Evolutionary conservation across 306 rosid species (phyloP).

Genomic region (Dryas alaskensis): DNA sequence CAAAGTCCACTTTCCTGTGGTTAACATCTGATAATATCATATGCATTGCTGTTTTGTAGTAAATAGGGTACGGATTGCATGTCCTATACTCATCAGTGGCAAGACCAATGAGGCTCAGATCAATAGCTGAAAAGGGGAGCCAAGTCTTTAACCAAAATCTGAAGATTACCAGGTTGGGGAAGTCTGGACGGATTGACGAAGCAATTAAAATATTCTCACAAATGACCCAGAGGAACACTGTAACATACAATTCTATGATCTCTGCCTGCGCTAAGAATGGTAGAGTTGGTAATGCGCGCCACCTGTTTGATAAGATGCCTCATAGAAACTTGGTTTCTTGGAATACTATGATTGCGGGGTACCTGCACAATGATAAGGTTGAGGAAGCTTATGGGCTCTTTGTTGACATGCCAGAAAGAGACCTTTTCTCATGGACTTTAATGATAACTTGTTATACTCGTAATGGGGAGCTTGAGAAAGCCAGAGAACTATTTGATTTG

Average conservation of each 20-base stretch:
- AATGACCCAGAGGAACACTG: conserved; percentile 54
- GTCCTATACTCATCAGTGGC: not conserved
- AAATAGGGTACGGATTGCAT: not conserved
- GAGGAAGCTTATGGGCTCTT: conserved; percentile 57
- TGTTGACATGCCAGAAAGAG: conserved; percentile 57
- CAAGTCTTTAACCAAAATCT: conserved; percentile 48
- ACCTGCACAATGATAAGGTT: conserved; percentile 52
- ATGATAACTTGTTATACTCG: conserved; percentile 71
- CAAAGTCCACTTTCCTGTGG: too few relatives aligned
- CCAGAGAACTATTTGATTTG: conserved; percentile 54
- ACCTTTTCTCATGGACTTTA: conserved; percentile 67
- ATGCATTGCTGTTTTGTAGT: too few relatives aligned
- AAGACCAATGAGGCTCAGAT: conserved; percentile 31
- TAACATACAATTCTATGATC: conserved; percentile 81
- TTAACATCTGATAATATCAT: too few relatives aligned
- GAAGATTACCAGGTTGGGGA: conserved; percentile 59
- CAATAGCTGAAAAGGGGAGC: conserved; percentile 46
- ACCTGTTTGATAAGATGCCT: conserved; percentile 63
- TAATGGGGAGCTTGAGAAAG: conserved; percentile 61
- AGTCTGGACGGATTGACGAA: conserved; percentile 61
- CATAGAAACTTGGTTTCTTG: conserved; percentile 64
- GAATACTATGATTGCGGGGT: conserved; percentile 78
- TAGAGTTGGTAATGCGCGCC: conserved; percentile 55
- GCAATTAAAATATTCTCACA: conserved; percentile 55
- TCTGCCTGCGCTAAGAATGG: conserved; percentile 66